Conservation (phyloP, 306 rosid genomes). For the Rubus idaeus region DNA sequence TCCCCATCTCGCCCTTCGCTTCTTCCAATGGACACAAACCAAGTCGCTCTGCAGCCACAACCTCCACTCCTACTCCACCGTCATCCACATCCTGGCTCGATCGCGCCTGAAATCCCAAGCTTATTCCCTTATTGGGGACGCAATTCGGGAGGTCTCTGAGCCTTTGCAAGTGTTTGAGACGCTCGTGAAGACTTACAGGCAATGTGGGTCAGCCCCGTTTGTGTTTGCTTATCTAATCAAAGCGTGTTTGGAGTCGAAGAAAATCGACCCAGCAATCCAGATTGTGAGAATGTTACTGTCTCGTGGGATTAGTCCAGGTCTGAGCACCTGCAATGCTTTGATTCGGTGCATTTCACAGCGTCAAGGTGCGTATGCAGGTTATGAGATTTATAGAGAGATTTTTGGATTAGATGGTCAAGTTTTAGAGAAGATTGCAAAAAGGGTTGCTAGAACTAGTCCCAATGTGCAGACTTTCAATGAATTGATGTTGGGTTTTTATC, state of each 20-base stretch:
- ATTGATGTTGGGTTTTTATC: constrained; percentile 66
- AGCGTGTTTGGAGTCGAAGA: constrained; percentile 62
- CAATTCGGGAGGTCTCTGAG: constrained; percentile 36
- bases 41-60: constrained; percentile 62
- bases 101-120: constrained; percentile 60
- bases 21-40: constrained; percentile 61
- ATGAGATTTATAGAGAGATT: constrained; percentile 53
- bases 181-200: constrained; percentile 55
- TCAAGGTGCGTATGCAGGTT: constrained; percentile 51
- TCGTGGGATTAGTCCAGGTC: constrained; percentile 58
- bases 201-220: constrained; percentile 74
- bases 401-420: constrained; percentile 43
- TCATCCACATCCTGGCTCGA: constrained; percentile 71
- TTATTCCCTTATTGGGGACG: constrained; percentile 37
- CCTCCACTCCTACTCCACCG: constrained; percentile 60
- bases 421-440: constrained; percentile 19
- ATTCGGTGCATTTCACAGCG: constrained; percentile 44
- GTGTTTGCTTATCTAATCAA: constrained; percentile 67
- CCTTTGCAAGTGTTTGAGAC: constrained; percentile 54
- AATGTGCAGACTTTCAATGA: constrained; percentile 61
- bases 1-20: constrained; percentile 67
- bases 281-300: constrained; percentile 61
- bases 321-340: constrained; percentile 63
- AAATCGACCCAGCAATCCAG: constrained; percentile 43
- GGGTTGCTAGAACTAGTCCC: constrained; percentile 47